Conservation (phyloP, 164 flowering plant genomes). For the Umbellularia californica region DNA sequence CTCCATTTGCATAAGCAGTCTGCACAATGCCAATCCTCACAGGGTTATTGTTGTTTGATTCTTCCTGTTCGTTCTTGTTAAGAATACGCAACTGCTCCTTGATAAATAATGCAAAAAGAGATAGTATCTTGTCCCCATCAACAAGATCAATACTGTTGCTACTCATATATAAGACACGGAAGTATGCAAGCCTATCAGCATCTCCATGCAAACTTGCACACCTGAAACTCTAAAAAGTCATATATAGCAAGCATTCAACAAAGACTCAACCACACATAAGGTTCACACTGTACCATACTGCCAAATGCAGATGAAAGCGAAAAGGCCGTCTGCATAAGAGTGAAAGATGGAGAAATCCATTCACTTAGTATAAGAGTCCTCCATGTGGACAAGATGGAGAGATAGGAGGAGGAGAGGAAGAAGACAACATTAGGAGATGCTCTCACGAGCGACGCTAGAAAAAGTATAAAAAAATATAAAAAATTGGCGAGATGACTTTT, state of each 20-base stretch:
- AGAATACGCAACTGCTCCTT: constrained; percentile 66
- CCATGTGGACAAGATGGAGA: too few relatives aligned
- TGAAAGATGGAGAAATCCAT: too few relatives aligned
- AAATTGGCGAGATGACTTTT: too few relatives aligned
- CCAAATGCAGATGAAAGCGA: constrained; percentile 3
- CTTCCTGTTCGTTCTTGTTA: constrained; percentile 17
- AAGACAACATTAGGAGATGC: too few relatives aligned
- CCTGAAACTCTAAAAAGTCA: constrained; percentile 57
- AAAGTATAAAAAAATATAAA: too few relatives aligned
- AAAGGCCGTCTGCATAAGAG: constrained; percentile 13
- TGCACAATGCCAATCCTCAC: constrained; percentile 70
- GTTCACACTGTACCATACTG: background rate
- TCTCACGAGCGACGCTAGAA: too few relatives aligned
- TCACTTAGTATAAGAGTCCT: too few relatives aligned
- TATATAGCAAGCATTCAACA: constrained; percentile 8
- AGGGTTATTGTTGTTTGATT: constrained; percentile 17
- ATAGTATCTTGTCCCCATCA: constrained; percentile 93
- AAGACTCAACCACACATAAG: background rate
- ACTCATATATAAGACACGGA: constrained; percentile 33
- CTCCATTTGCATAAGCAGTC: constrained; percentile 98
- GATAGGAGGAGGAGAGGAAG: too few relatives aligned
- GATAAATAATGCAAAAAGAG: constrained; percentile 77
- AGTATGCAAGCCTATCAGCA: constrained; percentile 93
- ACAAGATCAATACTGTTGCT: constrained; percentile 58
- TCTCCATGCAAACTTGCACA: constrained; percentile 99